These are phyloP conservation scores for Chaetoceros muelleri DNA, from an alignment of 108 stramenopile species.

Conservation along the genomic window DNA sequence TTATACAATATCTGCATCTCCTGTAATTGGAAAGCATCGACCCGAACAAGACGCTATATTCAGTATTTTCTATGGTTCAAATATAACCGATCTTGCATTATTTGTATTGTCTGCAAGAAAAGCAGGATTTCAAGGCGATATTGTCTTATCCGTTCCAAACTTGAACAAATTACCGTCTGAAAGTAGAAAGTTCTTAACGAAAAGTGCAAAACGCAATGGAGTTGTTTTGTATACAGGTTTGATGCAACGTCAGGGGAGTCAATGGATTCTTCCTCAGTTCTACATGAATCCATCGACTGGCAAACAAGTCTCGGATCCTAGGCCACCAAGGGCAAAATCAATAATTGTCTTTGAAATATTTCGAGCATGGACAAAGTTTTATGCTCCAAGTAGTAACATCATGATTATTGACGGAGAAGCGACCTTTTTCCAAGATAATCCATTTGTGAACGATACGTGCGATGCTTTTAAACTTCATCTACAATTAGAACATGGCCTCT, in stretches of 20 bases:
- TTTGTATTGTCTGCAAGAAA: not conserved
- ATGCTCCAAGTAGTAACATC: not conserved
- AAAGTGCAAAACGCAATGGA: not conserved
- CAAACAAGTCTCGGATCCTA: not conserved
- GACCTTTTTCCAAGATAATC: not conserved
- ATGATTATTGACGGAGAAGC: not conserved
- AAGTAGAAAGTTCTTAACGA: not conserved
- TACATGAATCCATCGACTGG: not conserved
- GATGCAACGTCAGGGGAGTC: not conserved
- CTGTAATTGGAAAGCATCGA: not conserved
- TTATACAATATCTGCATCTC: not conserved
- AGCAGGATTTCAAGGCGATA: not conserved
- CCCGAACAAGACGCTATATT: not conserved
- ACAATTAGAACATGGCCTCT: not conserved
- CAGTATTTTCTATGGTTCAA: not conserved
- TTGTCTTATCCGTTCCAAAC: not conserved
- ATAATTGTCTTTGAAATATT: not conserved
- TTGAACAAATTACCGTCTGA: not conserved
- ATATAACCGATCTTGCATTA: not conserved
- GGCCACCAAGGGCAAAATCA: not conserved
- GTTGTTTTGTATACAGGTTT: not conserved
- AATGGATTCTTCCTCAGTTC: not conserved
- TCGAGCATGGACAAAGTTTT: not conserved
- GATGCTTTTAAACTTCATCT: not conserved
- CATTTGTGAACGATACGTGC: not conserved